Conservation (phyloP, 768 basidiomycete genomes). For the Stropharia rugosoannulata region DNA sequence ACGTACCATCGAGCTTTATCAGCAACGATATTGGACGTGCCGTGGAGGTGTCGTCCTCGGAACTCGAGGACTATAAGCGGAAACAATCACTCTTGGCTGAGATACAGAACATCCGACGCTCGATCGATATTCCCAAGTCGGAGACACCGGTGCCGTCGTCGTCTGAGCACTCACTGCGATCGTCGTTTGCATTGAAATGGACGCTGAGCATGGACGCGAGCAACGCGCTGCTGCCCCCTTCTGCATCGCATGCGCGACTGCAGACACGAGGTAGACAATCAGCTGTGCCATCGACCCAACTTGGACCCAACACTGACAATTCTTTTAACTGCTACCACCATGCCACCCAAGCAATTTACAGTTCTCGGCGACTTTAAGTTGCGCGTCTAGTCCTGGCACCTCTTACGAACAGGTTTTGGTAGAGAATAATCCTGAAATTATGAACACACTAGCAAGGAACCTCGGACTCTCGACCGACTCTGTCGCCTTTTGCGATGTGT, state of each 20-base stretch:
- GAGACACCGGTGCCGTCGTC: slow-evolving; percentile 70
- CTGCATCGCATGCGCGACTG: slow-evolving; percentile 54
- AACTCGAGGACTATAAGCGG: slow-evolving; percentile 56
- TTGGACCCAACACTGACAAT: too few species aligned
- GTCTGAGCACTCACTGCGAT: slow-evolving; percentile 58
- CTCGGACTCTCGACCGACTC: slow-evolving; percentile 4
- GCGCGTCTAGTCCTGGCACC: too few species aligned
- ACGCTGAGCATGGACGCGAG: slow-evolving; percentile 69
- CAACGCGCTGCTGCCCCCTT: slow-evolving; percentile 37
- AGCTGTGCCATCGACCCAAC: too few species aligned
- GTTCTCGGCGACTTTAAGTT: slow-evolving; percentile 1
- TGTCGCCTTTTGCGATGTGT: slow-evolving; percentile 10
- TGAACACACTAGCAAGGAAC: slow-evolving; percentile 9
- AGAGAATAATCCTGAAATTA: slow-evolving; percentile 15
- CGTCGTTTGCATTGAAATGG: slow-evolving; percentile 65
- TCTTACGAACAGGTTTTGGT: neutral
- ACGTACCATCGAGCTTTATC: slow-evolving; percentile 74
- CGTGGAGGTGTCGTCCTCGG: slow-evolving; percentile 18
- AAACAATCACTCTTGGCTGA: slow-evolving; percentile 75
- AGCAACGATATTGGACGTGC: slow-evolving; percentile 26
- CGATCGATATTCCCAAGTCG: slow-evolving; percentile 72
- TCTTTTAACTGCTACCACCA: neutral
- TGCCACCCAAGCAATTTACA: slow-evolving; percentile 5
- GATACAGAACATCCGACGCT: slow-evolving; percentile 76
- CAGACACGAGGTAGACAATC: too few species aligned